These are phyloP conservation scores for Coemansia sp. DNA, from an alignment of 192 early-diverging fungal species.

Conservation along the genomic window DNA sequence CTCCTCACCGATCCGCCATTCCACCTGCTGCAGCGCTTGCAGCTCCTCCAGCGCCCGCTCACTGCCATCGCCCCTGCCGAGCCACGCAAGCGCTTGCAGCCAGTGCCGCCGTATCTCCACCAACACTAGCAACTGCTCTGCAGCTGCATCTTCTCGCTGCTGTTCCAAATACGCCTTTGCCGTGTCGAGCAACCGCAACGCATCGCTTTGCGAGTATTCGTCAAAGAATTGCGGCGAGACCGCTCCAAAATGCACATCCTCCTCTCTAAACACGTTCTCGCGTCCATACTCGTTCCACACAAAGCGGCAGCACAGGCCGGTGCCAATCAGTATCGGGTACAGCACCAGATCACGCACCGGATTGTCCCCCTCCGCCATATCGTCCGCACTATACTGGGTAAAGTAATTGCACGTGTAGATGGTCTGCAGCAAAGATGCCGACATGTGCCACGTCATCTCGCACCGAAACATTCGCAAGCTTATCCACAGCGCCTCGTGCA, in stretches of 20 bases:
- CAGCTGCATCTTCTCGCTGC: not conserved
- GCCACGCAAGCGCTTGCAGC: conserved; percentile 15
- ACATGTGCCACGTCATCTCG: conserved; percentile 46
- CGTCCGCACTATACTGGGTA: not conserved
- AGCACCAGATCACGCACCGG: conserved; percentile 30
- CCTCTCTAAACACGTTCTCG: conserved; percentile 37
- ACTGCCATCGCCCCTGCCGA: conserved; percentile 17
- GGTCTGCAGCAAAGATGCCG: conserved; percentile 43
- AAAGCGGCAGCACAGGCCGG: conserved; percentile 19
- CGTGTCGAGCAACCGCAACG: conserved; percentile 6
- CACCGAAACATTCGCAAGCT: conserved; percentile 25
- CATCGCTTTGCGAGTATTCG: conserved; percentile 17
- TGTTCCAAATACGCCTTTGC: conserved; percentile 9
- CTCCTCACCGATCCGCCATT: not conserved
- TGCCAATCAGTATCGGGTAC: conserved; percentile 33
- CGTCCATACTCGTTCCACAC: conserved; percentile 39
- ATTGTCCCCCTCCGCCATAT: not conserved
- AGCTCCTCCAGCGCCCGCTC: conserved; percentile 10
- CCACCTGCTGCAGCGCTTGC: not conserved
- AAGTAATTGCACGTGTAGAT: conserved; percentile 48
- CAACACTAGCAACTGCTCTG: conserved; percentile 7
- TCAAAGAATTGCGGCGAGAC: conserved; percentile 16
- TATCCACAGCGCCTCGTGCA: conserved; percentile 32
- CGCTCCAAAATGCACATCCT: conserved; percentile 36
- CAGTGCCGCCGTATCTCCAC: conserved; percentile 26